Conservation (phyloP, 495 filamentous ascomycete genomes). For the Aspergillus indologenus region DNA sequence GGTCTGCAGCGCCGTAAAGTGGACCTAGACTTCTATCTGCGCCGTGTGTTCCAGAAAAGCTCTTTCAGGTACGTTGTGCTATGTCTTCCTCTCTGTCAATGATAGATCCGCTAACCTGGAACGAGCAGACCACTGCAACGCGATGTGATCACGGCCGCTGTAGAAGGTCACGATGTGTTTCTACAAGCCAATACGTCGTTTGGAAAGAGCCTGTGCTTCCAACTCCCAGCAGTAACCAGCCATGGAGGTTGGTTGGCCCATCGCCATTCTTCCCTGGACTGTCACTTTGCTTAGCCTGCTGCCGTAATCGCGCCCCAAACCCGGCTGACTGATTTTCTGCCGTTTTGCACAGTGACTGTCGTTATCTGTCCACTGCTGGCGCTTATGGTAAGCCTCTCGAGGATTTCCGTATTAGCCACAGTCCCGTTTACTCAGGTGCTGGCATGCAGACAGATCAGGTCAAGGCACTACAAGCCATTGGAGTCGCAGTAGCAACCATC, state of each 20-base stretch:
- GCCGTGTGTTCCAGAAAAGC: conserved; percentile 74
- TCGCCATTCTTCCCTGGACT: too few relatives aligned
- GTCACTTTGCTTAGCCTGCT: too few relatives aligned
- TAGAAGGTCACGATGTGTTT: conserved; percentile 88
- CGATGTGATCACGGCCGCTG: conserved; percentile 77
- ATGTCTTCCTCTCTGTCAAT: neutral
- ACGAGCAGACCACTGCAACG: conserved; percentile 70
- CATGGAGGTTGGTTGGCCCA: conserved; percentile 63
- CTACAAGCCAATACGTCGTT: conserved; percentile 95
- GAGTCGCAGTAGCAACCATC: conserved; percentile 77
- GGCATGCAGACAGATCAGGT: conserved; percentile 78
- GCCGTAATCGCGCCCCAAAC: neutral
- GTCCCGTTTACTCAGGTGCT: conserved; percentile 3
- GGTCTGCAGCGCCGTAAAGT: conserved; percentile 27
- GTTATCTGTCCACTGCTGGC: conserved; percentile 88
- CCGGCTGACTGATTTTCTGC: conserved; percentile 9
- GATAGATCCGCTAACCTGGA: conserved; percentile 13
- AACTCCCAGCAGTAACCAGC: conserved; percentile 84
- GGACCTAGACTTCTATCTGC: conserved; percentile 84
- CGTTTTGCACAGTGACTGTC: conserved; percentile 66
- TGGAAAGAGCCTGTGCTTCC: conserved; percentile 93
- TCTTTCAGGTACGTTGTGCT: conserved; percentile 58
- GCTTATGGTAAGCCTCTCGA: conserved; percentile 64
- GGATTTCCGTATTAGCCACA: neutral
- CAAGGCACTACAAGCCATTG: conserved; percentile 67